Conservation (phyloP, 1,284 basidiomycete species). For the Boletus coffeatus region DNA sequence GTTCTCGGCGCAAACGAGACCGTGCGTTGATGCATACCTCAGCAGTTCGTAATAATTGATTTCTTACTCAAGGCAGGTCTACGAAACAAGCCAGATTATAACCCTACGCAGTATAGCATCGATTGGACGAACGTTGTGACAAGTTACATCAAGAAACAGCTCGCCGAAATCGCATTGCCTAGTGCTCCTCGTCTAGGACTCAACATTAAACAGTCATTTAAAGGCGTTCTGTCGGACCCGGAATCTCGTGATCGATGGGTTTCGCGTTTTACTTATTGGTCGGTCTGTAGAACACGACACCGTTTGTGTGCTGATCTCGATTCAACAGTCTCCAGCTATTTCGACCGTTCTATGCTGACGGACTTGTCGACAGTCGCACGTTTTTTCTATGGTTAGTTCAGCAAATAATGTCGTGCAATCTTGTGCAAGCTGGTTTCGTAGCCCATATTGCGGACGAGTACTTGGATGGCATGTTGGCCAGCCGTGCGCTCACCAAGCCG, state of each 20-base stretch:
- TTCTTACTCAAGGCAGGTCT: slow-evolving; percentile 49
- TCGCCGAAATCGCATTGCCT: slow-evolving; percentile 80
- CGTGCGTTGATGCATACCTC: slow-evolving; percentile 33
- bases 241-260: slow-evolving; percentile 75
- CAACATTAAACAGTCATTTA: slow-evolving; percentile 76
- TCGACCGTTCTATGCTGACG: slow-evolving; percentile 73
- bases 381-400: slow-evolving; percentile 84
- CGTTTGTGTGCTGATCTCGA: slow-evolving; percentile 7
- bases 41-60: neutral
- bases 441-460: slow-evolving; percentile 77
- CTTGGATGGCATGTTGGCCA: slow-evolving; percentile 64
- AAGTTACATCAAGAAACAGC: slow-evolving; percentile 86
- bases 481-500: slow-evolving; percentile 60
- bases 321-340: slow-evolving; percentile 62
- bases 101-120: slow-evolving; percentile 78
- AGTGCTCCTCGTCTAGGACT: slow-evolving; percentile 69
- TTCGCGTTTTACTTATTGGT: slow-evolving; percentile 79
- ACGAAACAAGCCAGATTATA: slow-evolving; percentile 69
- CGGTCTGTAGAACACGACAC: slow-evolving; percentile 15
- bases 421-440: slow-evolving; percentile 83
- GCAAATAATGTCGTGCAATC: slow-evolving; percentile 69
- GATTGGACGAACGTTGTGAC: slow-evolving; percentile 90
- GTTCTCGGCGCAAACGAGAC: slow-evolving; percentile 96
- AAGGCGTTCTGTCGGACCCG: slow-evolving; percentile 65
- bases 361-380: slow-evolving; percentile 76